These are phyloP conservation scores for Meyerozyma guilliermondii DNA, from an alignment of 1,139 yeast genomes.

Conservation along the genomic window DNA sequence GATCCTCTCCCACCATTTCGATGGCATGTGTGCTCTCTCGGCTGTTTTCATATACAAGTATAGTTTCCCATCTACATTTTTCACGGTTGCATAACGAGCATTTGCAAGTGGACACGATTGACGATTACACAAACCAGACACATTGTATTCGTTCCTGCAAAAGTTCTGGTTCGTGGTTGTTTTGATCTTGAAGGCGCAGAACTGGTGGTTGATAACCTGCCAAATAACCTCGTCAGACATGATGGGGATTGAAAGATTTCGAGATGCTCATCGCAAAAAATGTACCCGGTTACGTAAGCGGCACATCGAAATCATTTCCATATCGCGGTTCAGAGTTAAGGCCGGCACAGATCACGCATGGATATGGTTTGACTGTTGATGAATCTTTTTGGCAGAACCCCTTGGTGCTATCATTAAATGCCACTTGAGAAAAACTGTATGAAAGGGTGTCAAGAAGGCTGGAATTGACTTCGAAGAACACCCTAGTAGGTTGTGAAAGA, in stretches of 20 bases:
- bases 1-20: constrained; percentile 90
- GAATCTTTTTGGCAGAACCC: no score
- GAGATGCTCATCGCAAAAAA: constrained; percentile 1
- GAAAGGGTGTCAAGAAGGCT: no score
- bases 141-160: constrained; percentile 86
- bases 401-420: no score
- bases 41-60: constrained; percentile 96
- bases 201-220: constrained; percentile 87
- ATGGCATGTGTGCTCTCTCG: constrained; percentile 94
- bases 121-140: constrained; percentile 84
- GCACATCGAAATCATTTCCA: not conserved
- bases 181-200: constrained; percentile 82
- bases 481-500: no score
- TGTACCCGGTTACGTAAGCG: not conserved
- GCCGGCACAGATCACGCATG: no score
- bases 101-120: constrained; percentile 96
- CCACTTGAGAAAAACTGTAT: no score
- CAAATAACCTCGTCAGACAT: constrained; percentile 69
- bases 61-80: constrained; percentile 79
- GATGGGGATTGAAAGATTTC: constrained; percentile 2
- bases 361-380: no score
- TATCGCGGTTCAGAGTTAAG: no score
- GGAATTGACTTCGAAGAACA: no score
- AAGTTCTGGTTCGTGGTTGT: constrained; percentile 77
- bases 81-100: constrained; percentile 92